Base-by-base conservation (phyloP, 1,284 basidiomycete species). In the Wolfiporia cocos region DNA sequence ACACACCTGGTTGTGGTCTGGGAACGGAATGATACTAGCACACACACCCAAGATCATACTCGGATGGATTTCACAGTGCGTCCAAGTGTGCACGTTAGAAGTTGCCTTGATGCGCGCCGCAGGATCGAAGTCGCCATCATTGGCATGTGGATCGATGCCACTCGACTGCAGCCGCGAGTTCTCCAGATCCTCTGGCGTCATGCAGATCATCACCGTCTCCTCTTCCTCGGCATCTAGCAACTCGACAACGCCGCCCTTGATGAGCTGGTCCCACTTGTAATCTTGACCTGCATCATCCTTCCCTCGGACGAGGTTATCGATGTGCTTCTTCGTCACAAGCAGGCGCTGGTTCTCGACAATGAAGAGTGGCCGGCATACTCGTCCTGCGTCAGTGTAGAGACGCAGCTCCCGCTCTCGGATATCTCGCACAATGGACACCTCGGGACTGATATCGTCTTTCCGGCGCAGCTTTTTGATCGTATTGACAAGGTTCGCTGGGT, bases 41-140 rank as follows among this genome's bases (percentile, higher is more conserved):
- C 95, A 98, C 46, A 99, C 93, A 51, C 95, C 95, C 39, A 99
- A 73, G 52, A 99, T 98, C 96, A 98, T 99, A 56, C 90, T 92
- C 1, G 95, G 95, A 64, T 99, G 96, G 59, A 99, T 98, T 70
- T 99, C 95, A 67, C 94, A 98, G 65, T 99, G 95, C 7, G 96
- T 99, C 86, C 92, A 99, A 12, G 91, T 90, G 55, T 93, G 89
- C 2, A 86, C 79, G 58, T 79, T 86, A 32, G 82, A 83, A 21
- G 78, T 73, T 38, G 86, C 81, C 65, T 93, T 95, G 47, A 97
- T 66, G 39, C 95, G 80, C 15, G 87, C 88, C 3, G 92, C 84
- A 4, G 92, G 89, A 60, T 98, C 92, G 56, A 83, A 88, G 10
- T 87, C 85, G 10, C 62, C 69, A 22, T 86, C 83, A 44, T 78